Base-by-base conservation (phyloP, 441 rosid species). In the Adansonia madagascariensis region DNA sequence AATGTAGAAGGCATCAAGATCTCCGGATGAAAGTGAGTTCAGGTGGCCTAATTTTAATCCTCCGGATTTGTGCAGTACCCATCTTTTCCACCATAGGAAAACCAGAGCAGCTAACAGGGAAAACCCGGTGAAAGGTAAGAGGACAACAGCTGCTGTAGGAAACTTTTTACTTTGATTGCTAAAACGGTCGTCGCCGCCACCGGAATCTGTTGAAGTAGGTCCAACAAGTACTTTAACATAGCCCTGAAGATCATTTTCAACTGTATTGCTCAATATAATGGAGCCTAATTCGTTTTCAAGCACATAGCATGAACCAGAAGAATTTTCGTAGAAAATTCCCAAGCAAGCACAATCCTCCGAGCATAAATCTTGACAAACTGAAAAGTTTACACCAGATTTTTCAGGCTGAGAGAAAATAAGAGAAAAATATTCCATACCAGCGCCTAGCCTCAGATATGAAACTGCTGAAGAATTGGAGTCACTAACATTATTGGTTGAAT, bases 1-100 rank as follows among this genome's bases (percentile, higher is more conserved):
- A 78, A 92, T 90, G 86, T 84, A 85, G 85, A 91, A 90, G 46
- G 86, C 85, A 27, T 91, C 97, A n/a, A 89, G 80, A 69, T 94
- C 98, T 64, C 80, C 93, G 0, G 95, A 89, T 71, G 87, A 90
- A 63, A 72, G 63, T 1, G 89, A 86, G 64, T 77, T 80, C 0
- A 27, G 66, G 49, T 74, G 80, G 43, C 83, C 82, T 20, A n/a
- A 70, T 85, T 87, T 90, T 50, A 39, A 2, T 67, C 78, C 85
- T 64, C 10, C 64, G 2, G 11, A 63, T 83, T 82, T 86, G 39
- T 76, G 73, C 76, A 79, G 72, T 67, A 75, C 84, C 75, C 79
- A 74, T 83, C 86, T 91, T 83, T 92, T 85, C 93, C 91, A 88
- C 83, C 81, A 86, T 61, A 94, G 81, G 75, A 87, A 85, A 66